A percentile compares a stretch with the other conserved stretches of the same genome.
Evolutionary conservation across 805 yeast species (phyloP).

Genomic region (Aciculoconidium aculeatum): DNA sequence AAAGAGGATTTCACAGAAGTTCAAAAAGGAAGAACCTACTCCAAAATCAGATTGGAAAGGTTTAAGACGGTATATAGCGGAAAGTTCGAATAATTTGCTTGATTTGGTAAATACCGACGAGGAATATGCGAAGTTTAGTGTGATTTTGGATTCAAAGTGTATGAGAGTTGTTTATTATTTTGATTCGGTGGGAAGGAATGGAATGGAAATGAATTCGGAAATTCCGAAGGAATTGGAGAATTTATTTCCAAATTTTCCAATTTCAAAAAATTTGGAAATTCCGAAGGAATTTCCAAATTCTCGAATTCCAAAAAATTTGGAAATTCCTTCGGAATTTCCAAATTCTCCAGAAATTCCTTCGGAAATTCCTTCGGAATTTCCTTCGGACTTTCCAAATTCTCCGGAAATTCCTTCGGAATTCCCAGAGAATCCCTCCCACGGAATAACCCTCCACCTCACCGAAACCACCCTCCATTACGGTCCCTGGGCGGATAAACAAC

Average conservation of each 20-base stretch:
- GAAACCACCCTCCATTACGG: conserved; percentile 77
- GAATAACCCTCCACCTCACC: conserved; percentile 52
- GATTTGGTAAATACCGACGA: conserved; percentile 35
- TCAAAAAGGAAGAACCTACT: conserved; percentile 5
- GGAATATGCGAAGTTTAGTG: conserved; percentile 81
- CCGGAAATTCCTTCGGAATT: too few relatives aligned
- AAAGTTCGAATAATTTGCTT: conserved; percentile 23
- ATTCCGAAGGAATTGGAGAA: too few relatives aligned
- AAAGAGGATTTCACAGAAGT: too few relatives aligned
- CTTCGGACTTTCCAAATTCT: too few relatives aligned
- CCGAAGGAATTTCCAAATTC: too few relatives aligned
- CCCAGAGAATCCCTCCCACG: conserved; percentile 45
- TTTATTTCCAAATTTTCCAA: too few relatives aligned
- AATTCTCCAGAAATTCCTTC: too few relatives aligned
- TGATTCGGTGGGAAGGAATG: conserved; percentile 33
- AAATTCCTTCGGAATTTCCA: too few relatives aligned
- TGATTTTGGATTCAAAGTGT: conserved; percentile 55
- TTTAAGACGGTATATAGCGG: conserved; percentile 57
- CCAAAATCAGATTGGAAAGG: conserved; percentile 61
- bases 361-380: too few relatives aligned
- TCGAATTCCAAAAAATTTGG: too few relatives aligned
- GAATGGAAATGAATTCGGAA: conserved; percentile 18
- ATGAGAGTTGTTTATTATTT: conserved; percentile 55
- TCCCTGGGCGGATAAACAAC: conserved; percentile 92
- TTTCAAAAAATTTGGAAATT: too few relatives aligned